Evolutionary conservation across 768 basidiomycete genomes (phyloP).

Genomic region (Leucosporidium scottii): DNA sequence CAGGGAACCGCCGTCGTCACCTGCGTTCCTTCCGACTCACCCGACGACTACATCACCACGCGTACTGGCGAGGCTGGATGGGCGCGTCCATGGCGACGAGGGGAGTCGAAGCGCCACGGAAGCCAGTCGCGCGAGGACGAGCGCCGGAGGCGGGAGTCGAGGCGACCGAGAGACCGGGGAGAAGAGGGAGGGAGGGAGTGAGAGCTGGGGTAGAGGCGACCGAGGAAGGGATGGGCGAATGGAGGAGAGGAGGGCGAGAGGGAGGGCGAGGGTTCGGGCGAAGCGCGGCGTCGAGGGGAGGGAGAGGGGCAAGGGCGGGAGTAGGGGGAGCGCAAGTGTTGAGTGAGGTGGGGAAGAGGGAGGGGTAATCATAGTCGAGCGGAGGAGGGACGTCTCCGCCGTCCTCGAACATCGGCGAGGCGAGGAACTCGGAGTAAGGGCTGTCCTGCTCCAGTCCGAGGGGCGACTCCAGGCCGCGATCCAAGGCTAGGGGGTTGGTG

Average conservation of each 20-base stretch:
- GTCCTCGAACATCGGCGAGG: background rate
- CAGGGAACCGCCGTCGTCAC: constrained; percentile 97
- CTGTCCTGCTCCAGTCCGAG: constrained; percentile 3
- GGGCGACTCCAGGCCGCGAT: background rate
- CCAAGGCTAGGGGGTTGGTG: background rate
- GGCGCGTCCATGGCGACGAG: constrained; percentile 66
- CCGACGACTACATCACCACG: constrained; percentile 90
- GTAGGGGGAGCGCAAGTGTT: background rate
- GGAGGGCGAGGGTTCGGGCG: constrained; percentile 42
- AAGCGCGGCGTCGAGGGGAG: constrained; percentile 46
- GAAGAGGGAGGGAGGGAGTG: background rate
- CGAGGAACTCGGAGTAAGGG: background rate
- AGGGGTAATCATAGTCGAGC: background rate
- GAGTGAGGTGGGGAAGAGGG: background rate
- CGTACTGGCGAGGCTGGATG: constrained; percentile 68
- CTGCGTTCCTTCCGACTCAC: constrained; percentile 95
- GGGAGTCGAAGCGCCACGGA: constrained; percentile 8
- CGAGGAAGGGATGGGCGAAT: too few relatives aligned
- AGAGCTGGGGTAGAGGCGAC: background rate
- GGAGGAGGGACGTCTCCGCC: background rate
- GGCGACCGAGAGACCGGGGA: background rate
- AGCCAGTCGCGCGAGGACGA: constrained; percentile 11
- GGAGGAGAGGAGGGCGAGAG: constrained; percentile 1
- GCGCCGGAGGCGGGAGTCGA: background rate
- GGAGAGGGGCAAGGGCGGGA: constrained; percentile 40